Percentiles rank a stretch among this genome's conserved stretches.
phyloP scores from a whole-genome alignment of 2,329 filamentous ascomycete species.

The Penicillium thymicola region DNA sequence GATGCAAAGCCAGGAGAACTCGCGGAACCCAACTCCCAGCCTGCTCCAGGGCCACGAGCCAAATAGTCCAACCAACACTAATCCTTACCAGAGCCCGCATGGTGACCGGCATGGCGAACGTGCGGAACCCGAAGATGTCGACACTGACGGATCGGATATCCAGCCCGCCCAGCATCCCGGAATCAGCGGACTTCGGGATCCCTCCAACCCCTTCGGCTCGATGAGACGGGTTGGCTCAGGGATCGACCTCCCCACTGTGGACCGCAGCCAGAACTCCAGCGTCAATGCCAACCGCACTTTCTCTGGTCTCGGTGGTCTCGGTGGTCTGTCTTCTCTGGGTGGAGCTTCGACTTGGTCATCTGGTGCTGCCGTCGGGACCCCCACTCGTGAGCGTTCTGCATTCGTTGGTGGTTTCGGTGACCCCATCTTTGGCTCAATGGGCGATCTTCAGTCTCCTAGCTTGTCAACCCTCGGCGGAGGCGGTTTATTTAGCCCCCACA shows the following conservation, averaged over 20 bases:
- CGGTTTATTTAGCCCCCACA: conserved; percentile 62
- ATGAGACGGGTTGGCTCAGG: conserved; percentile 53
- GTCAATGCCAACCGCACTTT: conserved; percentile 72
- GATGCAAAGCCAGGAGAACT: conserved; percentile 56
- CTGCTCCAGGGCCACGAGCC: conserved; percentile 59
- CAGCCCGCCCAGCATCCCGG: conserved; percentile 51
- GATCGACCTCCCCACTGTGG: conserved; percentile 63
- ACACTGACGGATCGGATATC: conserved; percentile 55
- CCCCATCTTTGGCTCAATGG: conserved; percentile 69
- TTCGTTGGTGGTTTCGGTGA: conserved; percentile 54
- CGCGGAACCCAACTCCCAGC: conserved; percentile 54
- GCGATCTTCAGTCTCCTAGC: conserved; percentile 63
- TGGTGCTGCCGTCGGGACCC: conserved; percentile 71
- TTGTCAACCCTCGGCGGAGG: conserved; percentile 40
- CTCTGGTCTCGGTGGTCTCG: conserved; percentile 53
- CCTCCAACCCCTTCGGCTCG: conserved; percentile 53
- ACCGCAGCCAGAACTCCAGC: conserved; percentile 90
- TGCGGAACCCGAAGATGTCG: conserved; percentile 59
- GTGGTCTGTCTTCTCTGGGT: conserved; percentile 54
- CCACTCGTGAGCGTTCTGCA: conserved; percentile 56
- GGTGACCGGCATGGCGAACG: conserved; percentile 55
- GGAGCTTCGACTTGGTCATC: conserved; percentile 49
- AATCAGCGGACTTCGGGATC: conserved; percentile 53
- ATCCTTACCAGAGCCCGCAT: conserved; percentile 89
- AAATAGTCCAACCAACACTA: conserved; percentile 89